Percentiles rank a stretch among this genome's conserved stretches.
phyloP scores from a whole-genome alignment of 164 flowering plant species.

The Magnolia kwangsiensis region DNA sequence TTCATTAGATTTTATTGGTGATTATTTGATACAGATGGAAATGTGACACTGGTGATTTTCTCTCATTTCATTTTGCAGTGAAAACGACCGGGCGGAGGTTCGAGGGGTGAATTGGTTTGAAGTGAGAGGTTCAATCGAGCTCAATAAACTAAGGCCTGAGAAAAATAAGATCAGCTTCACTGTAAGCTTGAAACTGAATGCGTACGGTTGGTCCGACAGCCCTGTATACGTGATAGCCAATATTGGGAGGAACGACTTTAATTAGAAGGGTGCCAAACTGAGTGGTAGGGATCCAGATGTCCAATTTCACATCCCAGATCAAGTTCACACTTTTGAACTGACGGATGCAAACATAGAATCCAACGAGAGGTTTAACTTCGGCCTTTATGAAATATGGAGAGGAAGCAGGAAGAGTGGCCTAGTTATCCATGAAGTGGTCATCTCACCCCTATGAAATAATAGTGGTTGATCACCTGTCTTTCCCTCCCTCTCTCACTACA shows the following conservation, averaged over 20 bases:
- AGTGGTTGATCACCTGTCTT: background rate
- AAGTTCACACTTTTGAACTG: conserved; percentile 1
- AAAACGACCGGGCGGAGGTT: conserved; percentile 18
- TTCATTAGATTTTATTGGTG: too few species aligned
- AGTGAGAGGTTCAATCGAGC: conserved; percentile 16
- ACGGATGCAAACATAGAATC: background rate
- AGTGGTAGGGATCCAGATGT: background rate
- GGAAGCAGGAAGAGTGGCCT: conserved; percentile 46
- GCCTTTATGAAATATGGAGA: conserved; percentile 44
- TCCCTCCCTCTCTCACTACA: background rate
- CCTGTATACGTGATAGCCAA: conserved; percentile 32
- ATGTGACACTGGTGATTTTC: too few species aligned
- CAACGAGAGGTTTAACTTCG: conserved; percentile 22
- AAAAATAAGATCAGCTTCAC: conserved; percentile 19
- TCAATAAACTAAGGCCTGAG: background rate
- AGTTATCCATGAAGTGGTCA: conserved; percentile 1
- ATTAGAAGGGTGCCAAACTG: conserved; percentile 1
- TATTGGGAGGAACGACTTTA: conserved; percentile 19
- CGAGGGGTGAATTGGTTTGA: conserved; percentile 38
- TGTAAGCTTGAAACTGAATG: conserved; percentile 19
- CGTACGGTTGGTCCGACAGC: conserved; percentile 28
- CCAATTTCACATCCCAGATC: background rate
- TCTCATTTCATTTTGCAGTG: background rate
- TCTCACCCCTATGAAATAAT: background rate
- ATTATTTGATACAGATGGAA: too few species aligned